Conservation (phyloP, 2,329 filamentous ascomycete genomes). For the Blastomyces parvus region DNA sequence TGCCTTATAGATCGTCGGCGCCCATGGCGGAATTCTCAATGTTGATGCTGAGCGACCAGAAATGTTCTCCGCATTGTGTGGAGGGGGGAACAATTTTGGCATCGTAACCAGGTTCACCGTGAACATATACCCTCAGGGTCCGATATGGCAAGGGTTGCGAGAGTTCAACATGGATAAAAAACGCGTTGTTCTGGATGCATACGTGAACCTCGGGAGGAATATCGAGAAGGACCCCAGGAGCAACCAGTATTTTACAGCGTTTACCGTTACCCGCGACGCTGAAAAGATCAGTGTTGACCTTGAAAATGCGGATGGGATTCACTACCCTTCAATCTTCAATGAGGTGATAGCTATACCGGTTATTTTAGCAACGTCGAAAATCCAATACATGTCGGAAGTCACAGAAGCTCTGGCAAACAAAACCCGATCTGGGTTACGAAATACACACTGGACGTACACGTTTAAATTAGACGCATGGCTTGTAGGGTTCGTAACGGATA, state of each 20-base stretch:
- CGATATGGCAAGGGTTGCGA: slow-evolving; percentile 33
- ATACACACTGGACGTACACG: slow-evolving; percentile 28
- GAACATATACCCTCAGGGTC: slow-evolving; percentile 28
- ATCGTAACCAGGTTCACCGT: slow-evolving; percentile 36
- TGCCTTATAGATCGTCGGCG: slow-evolving; percentile 31
- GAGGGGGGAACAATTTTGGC: slow-evolving; percentile 37
- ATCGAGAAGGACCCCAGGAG: slow-evolving; percentile 28
- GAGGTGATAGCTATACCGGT: slow-evolving; percentile 20
- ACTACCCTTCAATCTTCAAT: slow-evolving; percentile 25
- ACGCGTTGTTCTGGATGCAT: slow-evolving; percentile 25
- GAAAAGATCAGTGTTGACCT: slow-evolving; percentile 21
- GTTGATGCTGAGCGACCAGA: slow-evolving; percentile 37
- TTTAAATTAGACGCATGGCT: slow-evolving; percentile 24
- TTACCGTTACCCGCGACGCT: slow-evolving; percentile 21
- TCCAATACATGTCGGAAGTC: slow-evolving; percentile 25
- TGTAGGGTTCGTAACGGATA: slow-evolving; percentile 20
- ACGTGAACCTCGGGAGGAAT: slow-evolving; percentile 24
- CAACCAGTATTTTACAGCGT: slow-evolving; percentile 22
- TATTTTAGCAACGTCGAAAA: slow-evolving; percentile 23
- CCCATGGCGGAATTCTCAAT: slow-evolving; percentile 30
- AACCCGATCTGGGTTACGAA: slow-evolving; percentile 26
- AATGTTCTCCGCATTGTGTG: slow-evolving; percentile 42
- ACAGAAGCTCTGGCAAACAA: slow-evolving; percentile 26
- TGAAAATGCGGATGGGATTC: slow-evolving; percentile 30
- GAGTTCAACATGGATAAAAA: slow-evolving; percentile 25